These are phyloP conservation scores for Calophaca sinica DNA, from an alignment of 306 rosid species.

Conservation along the genomic window DNA sequence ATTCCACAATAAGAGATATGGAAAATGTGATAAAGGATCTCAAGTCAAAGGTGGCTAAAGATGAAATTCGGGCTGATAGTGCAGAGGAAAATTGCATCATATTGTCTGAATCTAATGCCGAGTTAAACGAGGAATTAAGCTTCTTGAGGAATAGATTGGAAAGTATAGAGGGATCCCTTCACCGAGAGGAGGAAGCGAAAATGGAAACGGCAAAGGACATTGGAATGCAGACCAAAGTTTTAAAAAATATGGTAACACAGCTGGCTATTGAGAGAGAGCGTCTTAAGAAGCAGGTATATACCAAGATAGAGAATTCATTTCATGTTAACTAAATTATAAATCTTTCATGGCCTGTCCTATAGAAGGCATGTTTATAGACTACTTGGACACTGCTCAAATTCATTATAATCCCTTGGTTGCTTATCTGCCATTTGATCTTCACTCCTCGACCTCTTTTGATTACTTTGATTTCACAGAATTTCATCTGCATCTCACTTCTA, in stretches of 20 bases:
- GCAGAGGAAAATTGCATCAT: constrained; percentile 72
- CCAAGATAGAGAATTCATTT: constrained; percentile 9
- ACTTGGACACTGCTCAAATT: not conserved
- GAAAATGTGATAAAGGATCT: constrained; percentile 70
- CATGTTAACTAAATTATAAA: constrained; percentile 27
- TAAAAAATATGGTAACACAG: constrained; percentile 64
- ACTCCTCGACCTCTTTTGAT: not conserved
- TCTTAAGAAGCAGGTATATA: constrained; percentile 73
- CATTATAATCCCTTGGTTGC: not conserved
- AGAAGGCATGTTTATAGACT: not conserved
- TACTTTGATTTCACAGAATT: constrained; percentile 19
- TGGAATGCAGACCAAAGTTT: constrained; percentile 56
- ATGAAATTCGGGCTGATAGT: constrained; percentile 66
- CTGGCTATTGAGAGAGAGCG: constrained; percentile 85
- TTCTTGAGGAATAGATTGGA: constrained; percentile 62
- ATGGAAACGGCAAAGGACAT: constrained; percentile 66
- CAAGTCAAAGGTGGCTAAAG: constrained; percentile 66
- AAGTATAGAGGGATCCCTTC: constrained; percentile 66
- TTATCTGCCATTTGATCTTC: not conserved
- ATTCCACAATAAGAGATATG: constrained; percentile 71
- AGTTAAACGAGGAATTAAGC: constrained; percentile 64
- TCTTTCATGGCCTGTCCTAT: not conserved
- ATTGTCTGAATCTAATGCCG: constrained; percentile 74
- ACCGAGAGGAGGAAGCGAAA: constrained; percentile 66
- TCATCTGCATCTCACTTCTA: not conserved